Percentiles rank a stretch among this genome's conserved stretches.
Conservation (phyloP, 345 rosid species). For the Murraya koenigii region DNA sequence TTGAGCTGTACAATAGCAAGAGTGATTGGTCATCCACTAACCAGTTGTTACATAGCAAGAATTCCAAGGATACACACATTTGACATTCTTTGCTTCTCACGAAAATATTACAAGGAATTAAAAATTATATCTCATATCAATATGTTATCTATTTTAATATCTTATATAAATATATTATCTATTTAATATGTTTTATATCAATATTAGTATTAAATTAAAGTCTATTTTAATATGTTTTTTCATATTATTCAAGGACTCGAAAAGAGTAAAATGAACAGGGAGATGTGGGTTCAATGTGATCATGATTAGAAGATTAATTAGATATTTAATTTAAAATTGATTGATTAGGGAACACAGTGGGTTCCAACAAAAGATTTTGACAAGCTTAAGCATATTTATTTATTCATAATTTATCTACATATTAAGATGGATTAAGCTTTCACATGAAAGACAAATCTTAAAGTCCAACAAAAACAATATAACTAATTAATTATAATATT, state of each 20-base stretch:
- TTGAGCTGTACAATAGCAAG: background rate
- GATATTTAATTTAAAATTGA: no score
- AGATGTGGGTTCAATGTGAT: background rate
- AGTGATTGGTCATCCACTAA: background rate
- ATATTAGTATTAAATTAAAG: no score
- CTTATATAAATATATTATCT: background rate
- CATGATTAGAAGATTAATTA: no score
- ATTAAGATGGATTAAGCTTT: background rate
- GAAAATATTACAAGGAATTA: background rate
- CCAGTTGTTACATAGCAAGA: background rate
- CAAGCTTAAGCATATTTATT: background rate
- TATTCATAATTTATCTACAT: no score
- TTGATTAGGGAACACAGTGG: no score
- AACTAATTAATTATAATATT: background rate
- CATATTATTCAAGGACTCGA: background rate
- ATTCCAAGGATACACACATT: background rate
- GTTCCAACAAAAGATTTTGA: background rate
- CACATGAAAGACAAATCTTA: background rate
- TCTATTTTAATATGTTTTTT: no score
- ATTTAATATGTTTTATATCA: no score
- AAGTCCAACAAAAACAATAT: background rate
- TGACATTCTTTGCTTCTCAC: conserved; percentile 9
- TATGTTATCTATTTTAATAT: background rate
- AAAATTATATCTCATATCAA: background rate
- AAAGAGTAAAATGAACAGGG: background rate